Percentiles rank a stretch among this genome's conserved stretches.
Evolutionary conservation across 805 yeast genomes (phyloP).

Genomic region (Komagataella ulmi): DNA sequence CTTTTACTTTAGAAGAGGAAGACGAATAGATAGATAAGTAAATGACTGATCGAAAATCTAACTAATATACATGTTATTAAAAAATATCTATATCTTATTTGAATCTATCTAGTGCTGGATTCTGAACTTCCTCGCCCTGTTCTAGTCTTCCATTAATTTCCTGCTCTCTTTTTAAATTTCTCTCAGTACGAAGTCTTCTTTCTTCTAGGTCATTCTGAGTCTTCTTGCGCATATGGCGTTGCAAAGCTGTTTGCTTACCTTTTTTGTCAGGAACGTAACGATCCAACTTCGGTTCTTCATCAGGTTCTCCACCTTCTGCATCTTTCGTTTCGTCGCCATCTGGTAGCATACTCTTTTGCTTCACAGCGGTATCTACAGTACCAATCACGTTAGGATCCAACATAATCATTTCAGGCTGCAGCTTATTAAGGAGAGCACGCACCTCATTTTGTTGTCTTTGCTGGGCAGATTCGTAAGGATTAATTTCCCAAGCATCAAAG

Average conservation of each 20-base stretch:
- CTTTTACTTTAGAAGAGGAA: constrained; percentile 44
- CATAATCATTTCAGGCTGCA: constrained; percentile 85
- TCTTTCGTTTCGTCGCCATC: constrained; percentile 36
- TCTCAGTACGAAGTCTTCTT: constrained; percentile 65
- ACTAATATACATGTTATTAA: not conserved
- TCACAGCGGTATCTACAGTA: constrained; percentile 60
- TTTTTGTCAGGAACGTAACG: constrained; percentile 49
- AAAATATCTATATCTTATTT: constrained; percentile 11
- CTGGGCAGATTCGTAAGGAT: constrained; percentile 83
- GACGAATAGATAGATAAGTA: not conserved
- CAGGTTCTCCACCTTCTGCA: constrained; percentile 11
- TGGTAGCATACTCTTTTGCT: constrained; percentile 48
- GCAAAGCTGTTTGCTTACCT: constrained; percentile 73
- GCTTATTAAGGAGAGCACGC: constrained; percentile 68
- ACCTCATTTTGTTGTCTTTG: constrained; percentile 94
- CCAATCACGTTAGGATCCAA: constrained; percentile 86
- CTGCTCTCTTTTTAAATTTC: constrained; percentile 64
- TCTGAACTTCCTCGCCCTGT: constrained; percentile 37
- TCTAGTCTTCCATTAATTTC: constrained; percentile 49
- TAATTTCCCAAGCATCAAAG: constrained; percentile 83
- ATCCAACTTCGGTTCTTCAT: constrained; percentile 18
- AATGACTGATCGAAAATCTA: not conserved
- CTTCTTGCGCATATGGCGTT: constrained; percentile 73
- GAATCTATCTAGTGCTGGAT: constrained; percentile 37
- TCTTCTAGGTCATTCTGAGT: constrained; percentile 77